Conservation (phyloP, 495 filamentous ascomycete genomes). For the Penicillium waksmanii region DNA sequence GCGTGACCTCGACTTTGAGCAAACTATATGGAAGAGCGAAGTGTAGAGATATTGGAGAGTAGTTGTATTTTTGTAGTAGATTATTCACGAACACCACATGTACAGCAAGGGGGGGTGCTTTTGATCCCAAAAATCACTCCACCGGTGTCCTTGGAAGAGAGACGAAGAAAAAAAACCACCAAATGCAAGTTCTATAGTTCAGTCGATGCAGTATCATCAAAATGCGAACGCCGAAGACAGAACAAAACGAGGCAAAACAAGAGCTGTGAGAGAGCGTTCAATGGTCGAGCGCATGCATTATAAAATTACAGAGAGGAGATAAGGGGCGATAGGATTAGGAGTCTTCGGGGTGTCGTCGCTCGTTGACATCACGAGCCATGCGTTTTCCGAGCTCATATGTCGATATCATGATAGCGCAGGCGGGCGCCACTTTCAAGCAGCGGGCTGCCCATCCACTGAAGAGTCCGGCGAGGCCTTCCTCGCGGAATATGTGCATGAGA, state of each 20-base stretch:
- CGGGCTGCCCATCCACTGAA: constrained; percentile 90
- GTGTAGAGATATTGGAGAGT: not conserved
- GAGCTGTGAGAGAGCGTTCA: constrained; percentile 22
- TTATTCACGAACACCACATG: constrained; percentile 14
- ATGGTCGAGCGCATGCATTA: constrained; percentile 31
- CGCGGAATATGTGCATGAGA: constrained; percentile 82
- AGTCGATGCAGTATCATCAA: constrained; percentile 37
- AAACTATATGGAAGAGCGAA: no score
- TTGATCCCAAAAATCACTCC: constrained; percentile 20
- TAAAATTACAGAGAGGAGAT: constrained; percentile 28
- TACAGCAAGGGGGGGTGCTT: constrained; percentile 18
- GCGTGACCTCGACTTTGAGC: no score
- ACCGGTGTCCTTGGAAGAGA: constrained; percentile 14
- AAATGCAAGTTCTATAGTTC: constrained; percentile 35
- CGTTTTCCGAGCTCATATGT: constrained; percentile 96
- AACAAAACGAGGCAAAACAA: constrained; percentile 7
- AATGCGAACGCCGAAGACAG: constrained; percentile 24
- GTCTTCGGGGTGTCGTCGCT: constrained; percentile 50
- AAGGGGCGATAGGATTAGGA: constrained; percentile 5
- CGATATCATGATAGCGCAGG: constrained; percentile 99
- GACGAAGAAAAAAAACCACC: constrained; percentile 5
- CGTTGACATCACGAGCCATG: constrained; percentile 79
- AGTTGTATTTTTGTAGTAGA: constrained; percentile 2
- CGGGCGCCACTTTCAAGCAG: constrained; percentile 92
- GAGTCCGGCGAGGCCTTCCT: constrained; percentile 78